A percentile compares a stretch with the other conserved stretches of the same genome.
phyloP scores from a whole-genome alignment of 768 basidiomycete genomes.

The Boletus rufocinnamomeus region DNA sequence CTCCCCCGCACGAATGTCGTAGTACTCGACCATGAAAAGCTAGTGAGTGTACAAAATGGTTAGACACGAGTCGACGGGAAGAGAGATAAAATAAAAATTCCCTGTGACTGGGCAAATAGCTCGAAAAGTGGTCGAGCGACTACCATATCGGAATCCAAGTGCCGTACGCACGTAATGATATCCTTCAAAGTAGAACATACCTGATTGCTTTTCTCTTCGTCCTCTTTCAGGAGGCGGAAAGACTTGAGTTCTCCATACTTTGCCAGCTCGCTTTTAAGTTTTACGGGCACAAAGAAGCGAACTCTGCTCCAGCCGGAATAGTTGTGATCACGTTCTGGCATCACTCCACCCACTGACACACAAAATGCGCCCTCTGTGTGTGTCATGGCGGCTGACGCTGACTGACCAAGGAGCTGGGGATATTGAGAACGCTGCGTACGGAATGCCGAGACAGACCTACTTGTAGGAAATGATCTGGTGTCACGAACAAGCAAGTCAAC shows the following conservation, averaged over 20 bases:
- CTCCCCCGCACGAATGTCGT: conserved; percentile 60
- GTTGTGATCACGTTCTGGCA: conserved; percentile 22
- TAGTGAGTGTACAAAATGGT: conserved; percentile 23
- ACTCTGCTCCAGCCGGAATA: conserved; percentile 27
- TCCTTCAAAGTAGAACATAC: conserved; percentile 21
- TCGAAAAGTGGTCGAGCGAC: conserved; percentile 10
- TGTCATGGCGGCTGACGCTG: conserved; percentile 47
- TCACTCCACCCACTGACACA: conserved; percentile 42
- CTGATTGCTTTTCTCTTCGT: conserved; percentile 29
- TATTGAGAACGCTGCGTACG: conserved; percentile 10
- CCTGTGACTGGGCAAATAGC: conserved; percentile 4
- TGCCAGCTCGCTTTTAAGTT: conserved; percentile 30
- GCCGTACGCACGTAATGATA: conserved; percentile 1
- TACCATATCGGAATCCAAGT: conserved; percentile 2
- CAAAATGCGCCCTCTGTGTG: conserved; percentile 54
- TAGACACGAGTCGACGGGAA: conserved; percentile 12
- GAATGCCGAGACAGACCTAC: conserved; percentile 33
- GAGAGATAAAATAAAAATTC: conserved; percentile 4
- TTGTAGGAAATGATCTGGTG: conserved; percentile 46
- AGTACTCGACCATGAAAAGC: conserved; percentile 66
- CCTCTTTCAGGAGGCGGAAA: conserved; percentile 30
- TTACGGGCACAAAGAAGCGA: conserved; percentile 30
- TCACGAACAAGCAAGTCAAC: conserved; percentile 47
- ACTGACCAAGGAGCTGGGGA: conserved; percentile 52
- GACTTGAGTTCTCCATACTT: conserved; percentile 37